phyloP scores from a whole-genome alignment of 2,329 filamentous ascomycete genomes.

The Xylariaceae sp. region DNA sequence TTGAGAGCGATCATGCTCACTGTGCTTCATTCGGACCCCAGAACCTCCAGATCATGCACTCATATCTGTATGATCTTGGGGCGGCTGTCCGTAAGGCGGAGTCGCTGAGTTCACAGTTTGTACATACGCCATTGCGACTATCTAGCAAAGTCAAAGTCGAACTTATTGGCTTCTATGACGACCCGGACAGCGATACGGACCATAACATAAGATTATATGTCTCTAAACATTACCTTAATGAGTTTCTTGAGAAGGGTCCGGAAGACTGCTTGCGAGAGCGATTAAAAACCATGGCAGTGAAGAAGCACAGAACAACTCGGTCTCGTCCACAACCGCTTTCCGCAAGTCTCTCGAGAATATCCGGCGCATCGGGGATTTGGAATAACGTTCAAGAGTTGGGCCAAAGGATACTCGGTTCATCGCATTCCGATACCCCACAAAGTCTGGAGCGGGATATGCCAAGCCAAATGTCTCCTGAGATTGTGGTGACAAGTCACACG shows the following conservation, averaged over 20 bases:
- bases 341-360: constrained; percentile 14
- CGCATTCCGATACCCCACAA: constrained; percentile 26
- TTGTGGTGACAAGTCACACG: constrained; percentile 46
- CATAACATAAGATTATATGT: constrained; percentile 58
- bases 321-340: constrained; percentile 18
- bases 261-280: constrained; percentile 61
- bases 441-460: constrained; percentile 21
- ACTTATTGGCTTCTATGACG: constrained; percentile 66
- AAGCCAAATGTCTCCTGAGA: constrained; percentile 42
- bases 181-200: constrained; percentile 48
- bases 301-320: constrained; percentile 22
- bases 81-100: constrained; percentile 48
- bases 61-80: constrained; percentile 47
- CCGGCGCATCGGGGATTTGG: constrained; percentile 36
- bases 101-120: constrained; percentile 42
- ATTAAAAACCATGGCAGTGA: constrained; percentile 47
- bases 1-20: constrained; percentile 62
- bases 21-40: constrained; percentile 60
- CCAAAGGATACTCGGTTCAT: constrained; percentile 36
- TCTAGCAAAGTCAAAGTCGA: constrained; percentile 63
- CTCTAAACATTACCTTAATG: constrained; percentile 55
- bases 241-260: constrained; percentile 63
- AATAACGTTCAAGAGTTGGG: constrained; percentile 39
- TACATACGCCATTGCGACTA: constrained; percentile 56
- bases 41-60: constrained; percentile 56